Base-by-base conservation (phyloP, 768 basidiomycete genomes). In the Boletus vinaceobasis region DNA sequence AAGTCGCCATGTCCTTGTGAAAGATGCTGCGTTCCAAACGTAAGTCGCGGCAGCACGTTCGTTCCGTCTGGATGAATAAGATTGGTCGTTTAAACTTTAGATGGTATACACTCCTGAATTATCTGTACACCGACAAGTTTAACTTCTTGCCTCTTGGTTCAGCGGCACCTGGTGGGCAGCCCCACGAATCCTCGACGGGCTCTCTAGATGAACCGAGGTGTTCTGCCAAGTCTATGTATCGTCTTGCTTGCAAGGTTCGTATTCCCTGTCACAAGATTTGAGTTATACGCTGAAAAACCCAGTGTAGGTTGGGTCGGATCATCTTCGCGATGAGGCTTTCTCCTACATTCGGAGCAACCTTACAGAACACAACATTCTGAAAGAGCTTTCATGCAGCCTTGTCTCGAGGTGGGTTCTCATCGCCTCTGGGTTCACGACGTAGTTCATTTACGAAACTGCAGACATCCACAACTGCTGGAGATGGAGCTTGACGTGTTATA, bases 191-290 rank as follows among this genome's bases (percentile, higher is more conserved):
- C 11, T 59, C 42, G 7, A 26, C 17, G 2, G 35, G 40, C 14
- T 19, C 49, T n/a, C 8, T 42, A 1, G 50, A 61, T 5, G 43
- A 39, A 6, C 53, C 58, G 5, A 46, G 33, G 17, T 77, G 75
- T 43, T 78, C 76, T 5, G 73, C 76, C 0, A 78, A 78, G 49
- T 77, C 75, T 0, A 77, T 78, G 72, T 78, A 75, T 53, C 71
- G 74, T 14, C 62, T 78, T 11, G 75, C 77, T 4, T 59, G 61
- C 27, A 76, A 77, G 67, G 77, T 74, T 11, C 26, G 27, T 44
- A 21, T 11, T 9, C 23, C 31, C 17, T 0, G 2, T 3, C 7
- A 10, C 23, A 17, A 8, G 32, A 13, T 11, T 13, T 1, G 19
- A 7, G n/a, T 23, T 10, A 17, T 17, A 1, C 42, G 3, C 38